These are phyloP conservation scores for Pilobolus umbonatus DNA, from an alignment of 192 early-diverging fungal genomes.

Conservation along the genomic window DNA sequence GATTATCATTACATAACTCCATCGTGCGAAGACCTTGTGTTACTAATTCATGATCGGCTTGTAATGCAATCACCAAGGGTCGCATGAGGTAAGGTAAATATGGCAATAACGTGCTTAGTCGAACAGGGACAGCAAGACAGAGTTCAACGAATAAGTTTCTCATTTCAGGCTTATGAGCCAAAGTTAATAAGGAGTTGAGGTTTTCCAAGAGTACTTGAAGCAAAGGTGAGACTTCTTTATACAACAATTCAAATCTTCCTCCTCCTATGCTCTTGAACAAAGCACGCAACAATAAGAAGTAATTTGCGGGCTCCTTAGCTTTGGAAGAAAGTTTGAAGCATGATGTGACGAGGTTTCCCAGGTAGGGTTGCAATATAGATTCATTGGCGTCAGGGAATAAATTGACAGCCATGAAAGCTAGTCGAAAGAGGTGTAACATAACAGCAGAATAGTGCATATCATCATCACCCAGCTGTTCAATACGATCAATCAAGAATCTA, in stretches of 20 bases:
- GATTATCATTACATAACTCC: conserved; percentile 97
- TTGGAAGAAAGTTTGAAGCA: conserved; percentile 80
- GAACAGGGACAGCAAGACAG: conserved; percentile 94
- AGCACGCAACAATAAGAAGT: conserved; percentile 85
- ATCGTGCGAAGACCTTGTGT: conserved; percentile 92
- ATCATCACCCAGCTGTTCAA: conserved; percentile 70
- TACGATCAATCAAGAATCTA: conserved; percentile 70
- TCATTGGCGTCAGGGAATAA: conserved; percentile 91
- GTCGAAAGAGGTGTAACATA: conserved; percentile 89
- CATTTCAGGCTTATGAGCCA: conserved; percentile 79
- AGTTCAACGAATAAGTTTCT: conserved; percentile 97
- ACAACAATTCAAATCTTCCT: conserved; percentile 90
- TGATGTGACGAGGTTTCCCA: conserved; percentile 83
- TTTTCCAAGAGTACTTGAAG: conserved; percentile 88
- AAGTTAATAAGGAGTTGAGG: conserved; percentile 77
- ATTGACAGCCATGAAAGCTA: conserved; percentile 90
- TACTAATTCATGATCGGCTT: conserved; percentile 90
- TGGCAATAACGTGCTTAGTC: conserved; percentile 88
- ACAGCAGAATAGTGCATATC: conserved; percentile 60
- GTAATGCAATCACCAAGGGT: conserved; percentile 90
- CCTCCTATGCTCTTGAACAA: conserved; percentile 97
- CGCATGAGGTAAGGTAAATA: conserved; percentile 93
- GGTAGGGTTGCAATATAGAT: conserved; percentile 86
- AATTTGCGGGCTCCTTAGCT: conserved; percentile 84
- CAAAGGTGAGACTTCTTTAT: conserved; percentile 93